Evolutionary conservation across 148 eudicot species (phyloP).

Genomic region (Vaccinium vitisidaea): DNA sequence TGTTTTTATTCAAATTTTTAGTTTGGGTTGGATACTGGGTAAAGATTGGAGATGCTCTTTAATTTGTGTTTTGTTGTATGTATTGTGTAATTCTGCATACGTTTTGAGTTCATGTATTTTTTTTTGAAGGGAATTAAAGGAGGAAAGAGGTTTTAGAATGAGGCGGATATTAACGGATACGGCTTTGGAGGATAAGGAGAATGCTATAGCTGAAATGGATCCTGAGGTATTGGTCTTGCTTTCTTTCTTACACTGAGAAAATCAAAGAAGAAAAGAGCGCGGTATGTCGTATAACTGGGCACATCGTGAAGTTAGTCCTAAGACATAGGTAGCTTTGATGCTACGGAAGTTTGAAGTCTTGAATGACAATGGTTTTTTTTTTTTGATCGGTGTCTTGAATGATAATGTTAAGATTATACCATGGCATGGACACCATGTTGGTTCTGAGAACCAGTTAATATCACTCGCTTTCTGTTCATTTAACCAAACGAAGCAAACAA

Average conservation of each 20-base stretch:
- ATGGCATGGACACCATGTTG: neutral
- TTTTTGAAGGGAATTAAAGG: slow-evolving; percentile 44
- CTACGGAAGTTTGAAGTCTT: neutral
- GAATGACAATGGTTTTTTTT: neutral
- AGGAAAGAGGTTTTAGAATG: slow-evolving; percentile 23
- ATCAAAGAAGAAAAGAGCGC: neutral
- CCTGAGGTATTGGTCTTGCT: slow-evolving; percentile 52
- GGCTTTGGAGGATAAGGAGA: slow-evolving; percentile 41
- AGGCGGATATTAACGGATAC: slow-evolving; percentile 34
- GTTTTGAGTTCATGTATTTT: neutral
- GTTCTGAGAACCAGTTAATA: neutral
- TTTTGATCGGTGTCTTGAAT: neutral
- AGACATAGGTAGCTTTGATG: neutral
- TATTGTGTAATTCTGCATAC: neutral
- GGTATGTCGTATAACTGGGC: neutral
- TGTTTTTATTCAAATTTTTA: no score
- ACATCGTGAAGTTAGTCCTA: neutral
- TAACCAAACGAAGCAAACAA: neutral
- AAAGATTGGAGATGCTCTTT: no score
- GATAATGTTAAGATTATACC: neutral
- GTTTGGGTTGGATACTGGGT: no score
- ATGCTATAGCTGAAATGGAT: slow-evolving; percentile 58
- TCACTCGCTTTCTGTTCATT: neutral
- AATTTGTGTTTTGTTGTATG: neutral
- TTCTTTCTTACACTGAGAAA: neutral